A percentile compares a stretch with the other conserved stretches of the same genome.
Evolutionary conservation across 139 green algal species (phyloP).

Genomic region (Chlamydomonas schloesseri): DNA sequence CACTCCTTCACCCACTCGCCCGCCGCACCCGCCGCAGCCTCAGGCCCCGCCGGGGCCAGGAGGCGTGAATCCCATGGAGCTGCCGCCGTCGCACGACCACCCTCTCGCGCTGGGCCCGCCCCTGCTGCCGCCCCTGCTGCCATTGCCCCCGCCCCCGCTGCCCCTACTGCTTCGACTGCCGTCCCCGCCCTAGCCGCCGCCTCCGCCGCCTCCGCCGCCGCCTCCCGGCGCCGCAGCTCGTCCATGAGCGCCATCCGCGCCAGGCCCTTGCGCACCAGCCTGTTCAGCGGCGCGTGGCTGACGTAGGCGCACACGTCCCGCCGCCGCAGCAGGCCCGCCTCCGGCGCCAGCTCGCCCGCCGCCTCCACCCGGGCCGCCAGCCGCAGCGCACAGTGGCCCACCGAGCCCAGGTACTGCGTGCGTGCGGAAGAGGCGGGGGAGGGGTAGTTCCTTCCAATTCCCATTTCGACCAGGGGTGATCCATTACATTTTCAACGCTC

Average conservation of each 20-base stretch:
- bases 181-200: too few species aligned
- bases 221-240: slow-evolving; percentile 2
- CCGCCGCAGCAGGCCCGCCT: slow-evolving; percentile 54
- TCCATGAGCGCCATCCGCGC: slow-evolving; percentile 77
- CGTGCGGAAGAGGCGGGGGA: too few species aligned
- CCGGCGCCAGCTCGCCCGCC: slow-evolving; percentile 8
- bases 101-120: not conserved
- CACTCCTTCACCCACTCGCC: slow-evolving; percentile 11
- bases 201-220: not conserved
- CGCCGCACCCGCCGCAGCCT: not conserved
- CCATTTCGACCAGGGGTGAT: too few species aligned
- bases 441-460: too few species aligned
- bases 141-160: slow-evolving; percentile 3
- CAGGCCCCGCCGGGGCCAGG: not conserved
- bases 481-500: too few species aligned
- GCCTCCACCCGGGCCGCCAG: slow-evolving; percentile 16
- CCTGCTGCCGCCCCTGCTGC: not conserved
- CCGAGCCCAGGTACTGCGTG: slow-evolving; percentile 49
- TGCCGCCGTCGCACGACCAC: not conserved
- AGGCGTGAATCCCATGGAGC: not conserved
- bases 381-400: slow-evolving; percentile 17
- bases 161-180: not conserved
- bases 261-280: slow-evolving; percentile 84
- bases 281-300: slow-evolving; percentile 84
- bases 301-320: slow-evolving; percentile 69